Conservation (phyloP, 1,139 yeast species). For the Taphrina populina region DNA sequence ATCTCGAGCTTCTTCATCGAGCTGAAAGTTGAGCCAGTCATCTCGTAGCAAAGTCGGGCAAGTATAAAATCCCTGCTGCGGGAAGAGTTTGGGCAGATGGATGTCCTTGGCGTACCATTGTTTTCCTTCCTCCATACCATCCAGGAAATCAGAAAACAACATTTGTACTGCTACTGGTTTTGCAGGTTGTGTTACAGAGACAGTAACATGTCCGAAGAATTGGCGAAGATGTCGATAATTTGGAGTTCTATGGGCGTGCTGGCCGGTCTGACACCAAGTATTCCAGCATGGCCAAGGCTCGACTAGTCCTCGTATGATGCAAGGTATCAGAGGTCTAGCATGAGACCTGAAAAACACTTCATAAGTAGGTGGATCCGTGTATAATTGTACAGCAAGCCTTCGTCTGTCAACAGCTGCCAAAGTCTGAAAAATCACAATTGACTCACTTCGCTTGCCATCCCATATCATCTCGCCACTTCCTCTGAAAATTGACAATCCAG, state of each 20-base stretch:
- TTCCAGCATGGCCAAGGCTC: constrained; percentile 14
- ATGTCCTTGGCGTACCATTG: constrained; percentile 30
- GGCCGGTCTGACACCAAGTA: constrained; percentile 7
- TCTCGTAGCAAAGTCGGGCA: constrained; percentile 28
- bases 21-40: constrained; percentile 34
- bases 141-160: constrained; percentile 10
- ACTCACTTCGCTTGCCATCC: constrained; percentile 13
- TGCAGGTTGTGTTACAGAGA: constrained; percentile 11
- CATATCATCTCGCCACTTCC: constrained; percentile 20
- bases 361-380: constrained; percentile 16
- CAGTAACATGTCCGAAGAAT: constrained; percentile 9
- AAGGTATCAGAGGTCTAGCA: constrained; percentile 23
- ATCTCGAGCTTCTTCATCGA: constrained; percentile 11
- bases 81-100: constrained; percentile 21
- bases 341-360: constrained; percentile 12
- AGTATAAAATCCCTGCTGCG: constrained; percentile 4
- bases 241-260: constrained; percentile 1
- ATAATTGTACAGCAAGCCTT: background rate
- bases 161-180: background rate
- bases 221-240: constrained; percentile 9
- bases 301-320: constrained; percentile 23
- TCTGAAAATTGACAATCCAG: constrained; percentile 12
- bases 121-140: constrained; percentile 1
- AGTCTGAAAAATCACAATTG: background rate
- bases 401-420: too few species aligned